Conservation (phyloP, 192 early-diverging fungal genomes). For the Rhizophagus clarus region DNA sequence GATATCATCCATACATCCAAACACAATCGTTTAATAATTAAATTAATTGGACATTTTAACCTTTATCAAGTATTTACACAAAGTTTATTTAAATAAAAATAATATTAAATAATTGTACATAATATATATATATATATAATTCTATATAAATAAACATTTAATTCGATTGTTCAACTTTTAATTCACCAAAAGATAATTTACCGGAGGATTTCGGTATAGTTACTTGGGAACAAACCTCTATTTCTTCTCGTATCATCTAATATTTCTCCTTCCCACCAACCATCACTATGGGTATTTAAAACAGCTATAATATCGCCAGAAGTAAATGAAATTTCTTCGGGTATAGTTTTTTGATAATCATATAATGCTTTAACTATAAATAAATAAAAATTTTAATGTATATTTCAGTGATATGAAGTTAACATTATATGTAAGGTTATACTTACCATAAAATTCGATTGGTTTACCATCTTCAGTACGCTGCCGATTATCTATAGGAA, state of each 20-base stretch:
- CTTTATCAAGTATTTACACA: too few relatives aligned
- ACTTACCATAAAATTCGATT: conserved; percentile 44
- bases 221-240: conserved; percentile 46
- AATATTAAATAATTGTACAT: too few relatives aligned
- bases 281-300: conserved; percentile 49
- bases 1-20: too few relatives aligned
- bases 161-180: too few relatives aligned
- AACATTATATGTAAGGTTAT: not conserved
- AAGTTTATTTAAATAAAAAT: too few relatives aligned
- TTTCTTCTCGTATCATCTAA: conserved; percentile 33
- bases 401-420: not conserved
- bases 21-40: too few relatives aligned
- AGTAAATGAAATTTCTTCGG: conserved; percentile 54
- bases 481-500: not conserved
- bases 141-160: too few relatives aligned
- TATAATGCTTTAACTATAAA: conserved; percentile 43
- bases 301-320: conserved; percentile 51
- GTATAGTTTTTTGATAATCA: conserved; percentile 49
- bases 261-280: conserved; percentile 61
- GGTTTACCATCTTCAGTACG: conserved; percentile 38
- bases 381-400: not conserved
- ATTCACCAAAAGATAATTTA: not conserved
- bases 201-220: conserved; percentile 29
- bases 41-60: too few relatives aligned
- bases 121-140: too few relatives aligned